Base-by-base conservation (phyloP, 176 grass and related monocot genomes). In the Musa acuminata region DNA sequence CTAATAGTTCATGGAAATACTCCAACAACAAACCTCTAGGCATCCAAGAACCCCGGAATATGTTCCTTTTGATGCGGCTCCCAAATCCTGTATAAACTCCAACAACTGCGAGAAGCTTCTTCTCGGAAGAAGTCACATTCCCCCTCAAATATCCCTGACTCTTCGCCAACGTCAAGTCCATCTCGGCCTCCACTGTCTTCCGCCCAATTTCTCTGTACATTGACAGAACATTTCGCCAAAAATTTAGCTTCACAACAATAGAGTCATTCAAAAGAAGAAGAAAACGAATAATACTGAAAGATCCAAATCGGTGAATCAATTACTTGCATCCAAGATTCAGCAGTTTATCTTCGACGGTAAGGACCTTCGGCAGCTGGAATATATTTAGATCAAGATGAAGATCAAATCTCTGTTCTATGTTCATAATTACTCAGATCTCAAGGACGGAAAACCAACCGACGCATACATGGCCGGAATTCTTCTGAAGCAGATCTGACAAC, bases 51-150 rank as follows among this genome's bases (percentile, higher is more conserved):
- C 86, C 86, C 23, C 95, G 85, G 79, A 99, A 99, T 68, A 49
- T 23, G 62, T 91, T 99, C 82, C 90, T 88, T 78, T 81, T 94
- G 57, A 99, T 88, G 9, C 85, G 87, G 51, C 90, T 94, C 22
- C 95, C 95, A 84, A 99, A 99, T 57, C 95, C 95, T 69, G 95
- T 94, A 65, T 94, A 94, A 79, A 99, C 91, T 71, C 95, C 90
- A 80, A 99, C 94, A 55, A 99, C 88, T 0, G 90, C 86, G 81
- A 91, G 86, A 73, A 99, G 74, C 62, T 79, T 82, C 64, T 85
- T 84, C 8, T 80, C 78, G 0, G 88, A 79, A 64, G 71, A 64
- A 71, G 95, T 89, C 52, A 64, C 70, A 67, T 94, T 94, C 48
- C 88, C 86, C 76, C 80, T 80, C 83, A 91, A n/a, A 78, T 87